A percentile compares a stretch with the other conserved stretches of the same genome.
These are phyloP conservation scores for Apiospora arundinis DNA, from an alignment of 2,329 filamentous ascomycete genomes.

Conservation along the genomic window DNA sequence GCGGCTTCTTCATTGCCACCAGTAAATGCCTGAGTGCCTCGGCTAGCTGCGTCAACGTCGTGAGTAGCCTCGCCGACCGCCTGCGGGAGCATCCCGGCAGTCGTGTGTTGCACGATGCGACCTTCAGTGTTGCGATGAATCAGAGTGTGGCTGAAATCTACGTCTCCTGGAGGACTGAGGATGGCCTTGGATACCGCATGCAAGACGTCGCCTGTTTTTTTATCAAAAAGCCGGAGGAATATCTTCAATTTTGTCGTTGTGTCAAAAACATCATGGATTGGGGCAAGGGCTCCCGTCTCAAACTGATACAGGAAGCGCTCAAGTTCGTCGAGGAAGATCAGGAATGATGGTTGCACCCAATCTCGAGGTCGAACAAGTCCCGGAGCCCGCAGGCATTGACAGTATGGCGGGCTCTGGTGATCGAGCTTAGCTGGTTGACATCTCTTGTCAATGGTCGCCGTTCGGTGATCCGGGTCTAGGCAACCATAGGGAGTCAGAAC, in stretches of 20 bases:
- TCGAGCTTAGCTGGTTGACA: no score
- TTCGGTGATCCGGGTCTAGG: no score
- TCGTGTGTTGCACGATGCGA: background rate
- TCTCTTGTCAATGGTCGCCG: no score
- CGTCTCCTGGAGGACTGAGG: background rate
- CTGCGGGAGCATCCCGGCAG: background rate
- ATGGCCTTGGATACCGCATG: background rate
- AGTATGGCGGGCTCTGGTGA: no score
- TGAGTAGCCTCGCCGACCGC: background rate
- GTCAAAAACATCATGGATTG: background rate
- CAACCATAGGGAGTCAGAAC: no score
- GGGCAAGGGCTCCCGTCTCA: background rate
- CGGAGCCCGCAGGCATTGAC: background rate
- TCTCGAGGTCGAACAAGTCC: background rate
- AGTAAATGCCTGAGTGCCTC: background rate
- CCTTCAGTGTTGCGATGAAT: background rate
- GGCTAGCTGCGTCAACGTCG: background rate
- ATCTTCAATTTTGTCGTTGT: background rate
- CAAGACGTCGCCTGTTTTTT: background rate
- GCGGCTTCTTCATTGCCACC: background rate
- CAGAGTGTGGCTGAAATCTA: background rate
- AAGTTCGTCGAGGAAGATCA: background rate
- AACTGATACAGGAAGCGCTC: background rate
- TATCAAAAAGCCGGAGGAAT: background rate
- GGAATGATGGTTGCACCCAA: background rate